Evolutionary conservation across 345 rosid species (phyloP).

Genomic region (Camelina hispida): DNA sequence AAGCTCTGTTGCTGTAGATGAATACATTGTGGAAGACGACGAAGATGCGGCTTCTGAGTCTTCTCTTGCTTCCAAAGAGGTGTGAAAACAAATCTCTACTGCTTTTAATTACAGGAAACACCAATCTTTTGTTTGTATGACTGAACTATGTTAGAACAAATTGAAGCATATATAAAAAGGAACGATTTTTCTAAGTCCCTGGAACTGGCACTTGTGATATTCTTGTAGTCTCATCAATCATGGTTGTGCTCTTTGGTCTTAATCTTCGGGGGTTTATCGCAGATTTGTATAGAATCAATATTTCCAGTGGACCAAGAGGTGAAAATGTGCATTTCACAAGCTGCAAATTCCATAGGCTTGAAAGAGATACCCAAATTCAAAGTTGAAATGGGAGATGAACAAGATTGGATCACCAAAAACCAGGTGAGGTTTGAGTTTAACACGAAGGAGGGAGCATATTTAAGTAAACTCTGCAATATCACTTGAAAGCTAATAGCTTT

Average conservation of each 20-base stretch:
- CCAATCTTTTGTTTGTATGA: conserved; percentile 14
- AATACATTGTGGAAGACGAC: conserved; percentile 49
- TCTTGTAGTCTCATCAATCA: conserved; percentile 15
- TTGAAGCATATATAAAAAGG: not conserved
- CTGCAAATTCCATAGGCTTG: conserved; percentile 78
- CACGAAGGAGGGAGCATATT: not conserved
- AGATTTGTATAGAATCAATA: conserved; percentile 71
- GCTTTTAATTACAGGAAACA: not conserved
- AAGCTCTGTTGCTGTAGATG: conserved; percentile 62
- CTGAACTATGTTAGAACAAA: conserved; percentile 1
- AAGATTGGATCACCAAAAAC: conserved; percentile 72
- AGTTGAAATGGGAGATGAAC: conserved; percentile 63
- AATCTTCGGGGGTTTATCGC: conserved; percentile 23
- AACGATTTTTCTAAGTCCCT: not conserved
- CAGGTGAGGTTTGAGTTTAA: conserved; percentile 52
- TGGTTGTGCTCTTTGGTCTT: conserved; percentile 21
- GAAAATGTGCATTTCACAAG: conserved; percentile 57
- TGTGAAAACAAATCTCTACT: not conserved
- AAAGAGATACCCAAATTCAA: conserved; percentile 63
- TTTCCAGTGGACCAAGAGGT: conserved; percentile 69
- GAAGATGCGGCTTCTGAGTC: conserved; percentile 32
- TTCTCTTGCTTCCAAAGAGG: conserved; percentile 61
- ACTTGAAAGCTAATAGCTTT: conserved; percentile 25
- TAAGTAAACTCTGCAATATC: not conserved
- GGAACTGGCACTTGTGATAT: not conserved